A percentile compares a stretch with the other conserved stretches of the same genome.
phyloP scores from a whole-genome alignment of 2,329 filamentous ascomycete species.

The Scopulariopsis brevicaulis region DNA sequence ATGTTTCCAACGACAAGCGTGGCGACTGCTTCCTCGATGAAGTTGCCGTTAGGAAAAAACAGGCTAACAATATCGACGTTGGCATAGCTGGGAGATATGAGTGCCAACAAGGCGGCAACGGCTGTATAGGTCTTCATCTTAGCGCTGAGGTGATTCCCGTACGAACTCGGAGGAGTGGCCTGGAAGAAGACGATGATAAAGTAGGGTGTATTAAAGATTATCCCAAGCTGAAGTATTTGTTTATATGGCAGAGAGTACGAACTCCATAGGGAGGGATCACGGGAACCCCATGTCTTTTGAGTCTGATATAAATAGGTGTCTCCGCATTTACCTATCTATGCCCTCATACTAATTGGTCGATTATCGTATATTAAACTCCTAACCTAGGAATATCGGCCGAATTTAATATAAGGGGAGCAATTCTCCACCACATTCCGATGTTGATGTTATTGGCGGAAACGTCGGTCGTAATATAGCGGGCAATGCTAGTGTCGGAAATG shows the following conservation, averaged over 20 bases:
- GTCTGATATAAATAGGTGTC: neutral
- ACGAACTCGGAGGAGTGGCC: neutral
- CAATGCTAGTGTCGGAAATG: neutral
- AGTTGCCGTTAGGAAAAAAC: neutral
- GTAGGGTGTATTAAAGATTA: neutral
- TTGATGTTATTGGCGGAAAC: neutral
- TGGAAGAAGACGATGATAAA: neutral
- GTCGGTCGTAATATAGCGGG: neutral
- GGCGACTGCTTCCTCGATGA: neutral
- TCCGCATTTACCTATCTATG: neutral
- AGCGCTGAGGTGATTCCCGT: neutral
- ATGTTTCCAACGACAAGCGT: neutral
- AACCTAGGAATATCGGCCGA: neutral
- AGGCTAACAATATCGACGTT: neutral
- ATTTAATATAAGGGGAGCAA: neutral
- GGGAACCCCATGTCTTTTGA: neutral
- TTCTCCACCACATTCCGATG: too few relatives aligned
- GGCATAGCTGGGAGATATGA: neutral
- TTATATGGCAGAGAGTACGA: neutral
- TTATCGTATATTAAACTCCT: neutral
- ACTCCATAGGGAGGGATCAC: neutral
- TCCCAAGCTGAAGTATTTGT: neutral
- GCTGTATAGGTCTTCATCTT: neutral
- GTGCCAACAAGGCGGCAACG: neutral
- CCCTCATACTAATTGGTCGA: neutral